Base-by-base conservation (phyloP, 305 asterid genomes). In the Rubia tinctorum region DNA sequence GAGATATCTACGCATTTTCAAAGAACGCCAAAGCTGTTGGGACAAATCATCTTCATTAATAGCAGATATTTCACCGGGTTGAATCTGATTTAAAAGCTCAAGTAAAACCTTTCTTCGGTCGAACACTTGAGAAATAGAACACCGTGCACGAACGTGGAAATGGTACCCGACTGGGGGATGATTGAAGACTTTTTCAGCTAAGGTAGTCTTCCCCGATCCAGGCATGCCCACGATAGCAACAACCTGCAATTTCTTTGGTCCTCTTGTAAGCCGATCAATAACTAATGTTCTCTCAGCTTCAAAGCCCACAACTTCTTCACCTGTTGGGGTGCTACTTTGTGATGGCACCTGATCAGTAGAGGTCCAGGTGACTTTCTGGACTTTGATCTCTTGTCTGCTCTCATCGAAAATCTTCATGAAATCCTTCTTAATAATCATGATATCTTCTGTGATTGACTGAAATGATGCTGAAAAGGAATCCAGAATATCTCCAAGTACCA, bases 271-370 rank as follows among this genome's bases (percentile, higher is more conserved):
- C 5, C 71, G 8, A 10, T 66, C 18, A n/a, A 66, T 66, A n/a
- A 66, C 20, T 43, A 56, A 40, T n/a, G 37, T 11, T 34, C 18
- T 17, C 34, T 66, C 71, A 66, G 22, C 22, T 18, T 66, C 56
- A 11, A 66, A 66, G 40, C 56, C 71, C 14, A 66, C 71, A n/a
- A 66, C 71, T 22, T 40, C 71, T 39, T 42, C 71, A n/a, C 30
- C 22, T n/a, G 5, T 10, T 42, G 34, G 2, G 27, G 7, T 4
- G 2, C 17, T 66, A 40, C 55, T 45, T 45, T 45, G 53, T 45
- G 53, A 45, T 45, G 53, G 17, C 17, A 45, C 13, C 51, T 10
- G 53, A 45, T 44, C 51, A 40, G 8, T 9, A 7, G 30, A 66
- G 43, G 53, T 40, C 37, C 17, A 15, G 22, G 53, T 20, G 17